Evolutionary conservation across 306 rosid genomes (phyloP), one percentile per base, ranked within the genome.

Genomic region (Alnus glutinosa): DNA sequence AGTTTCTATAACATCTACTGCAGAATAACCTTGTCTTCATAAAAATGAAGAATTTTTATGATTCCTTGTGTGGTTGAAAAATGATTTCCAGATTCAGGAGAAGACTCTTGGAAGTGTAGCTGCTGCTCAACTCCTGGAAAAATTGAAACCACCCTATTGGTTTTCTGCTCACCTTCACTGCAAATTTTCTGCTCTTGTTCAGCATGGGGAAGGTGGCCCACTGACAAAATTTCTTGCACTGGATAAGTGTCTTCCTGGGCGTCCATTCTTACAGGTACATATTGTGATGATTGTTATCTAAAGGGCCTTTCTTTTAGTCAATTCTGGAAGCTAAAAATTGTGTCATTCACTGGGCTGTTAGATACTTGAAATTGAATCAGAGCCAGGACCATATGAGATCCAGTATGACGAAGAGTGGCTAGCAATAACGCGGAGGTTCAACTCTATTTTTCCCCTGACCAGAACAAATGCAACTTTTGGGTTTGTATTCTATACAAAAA

Each of bases 141-240:
- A 91, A 84, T 71, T 95, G 85, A 95, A 85, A 86, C 98, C 98
- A 7, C 85, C 78, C 10, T 92, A 90, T 75, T 92, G 98, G 98
- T 95, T 92, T 90, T 92, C 98, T 23, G 98, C 98, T 69, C 98
- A 95, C 84, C 79, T 95, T 80, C 98, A 92, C 78, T 95, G 98
- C 89, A 95, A 90, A 81, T 92, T 95, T 86, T 81, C 98, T 84
- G 98, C 98, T 76, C 88, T 87, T 85, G 97, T 95, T 86, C 98
- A 92, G 80, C 98, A 95, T 46, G 98, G 92, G 66, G 96, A 95
- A 83, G 97, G 80, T 75, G 96, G 97, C 77, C 91, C 92, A 1
- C 55, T 87, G 78, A 95, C 98, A 66, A 92, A 92, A 76, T 95
- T 95, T 83, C 98, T 95, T 80, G 98, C 98, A 51, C 98, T 95